Conservation (phyloP, 768 basidiomycete species). For the Mycena maculata region DNA sequence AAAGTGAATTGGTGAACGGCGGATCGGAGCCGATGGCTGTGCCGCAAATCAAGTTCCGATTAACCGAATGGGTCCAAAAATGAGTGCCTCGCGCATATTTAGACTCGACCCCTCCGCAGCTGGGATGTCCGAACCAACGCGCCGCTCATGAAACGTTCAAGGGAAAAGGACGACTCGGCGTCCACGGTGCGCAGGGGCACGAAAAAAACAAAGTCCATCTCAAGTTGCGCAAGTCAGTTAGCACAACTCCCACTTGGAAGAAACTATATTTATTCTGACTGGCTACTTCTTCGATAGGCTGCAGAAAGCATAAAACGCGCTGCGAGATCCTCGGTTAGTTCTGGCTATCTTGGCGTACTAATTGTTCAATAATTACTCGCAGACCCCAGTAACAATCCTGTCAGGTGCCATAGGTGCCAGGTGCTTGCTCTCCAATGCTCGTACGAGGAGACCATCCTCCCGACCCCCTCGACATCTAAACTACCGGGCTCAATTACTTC, state of each 20-base stretch:
- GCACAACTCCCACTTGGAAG: too few species aligned
- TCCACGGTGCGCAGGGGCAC: slow-evolving; percentile 21
- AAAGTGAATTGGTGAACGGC: too few species aligned
- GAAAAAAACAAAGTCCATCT: slow-evolving; percentile 50
- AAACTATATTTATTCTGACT: too few species aligned
- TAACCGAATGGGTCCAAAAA: too few species aligned
- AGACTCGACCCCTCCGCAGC: background rate
- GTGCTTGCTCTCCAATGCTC: slow-evolving; percentile 56
- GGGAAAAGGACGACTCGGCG: slow-evolving; percentile 22
- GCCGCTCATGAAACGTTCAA: slow-evolving; percentile 30
- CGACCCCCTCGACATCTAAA: slow-evolving; percentile 20
- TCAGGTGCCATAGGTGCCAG: slow-evolving; percentile 56
- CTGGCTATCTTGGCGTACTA: background rate
- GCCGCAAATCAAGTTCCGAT: too few species aligned
- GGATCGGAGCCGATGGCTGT: too few species aligned
- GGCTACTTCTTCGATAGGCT: slow-evolving; percentile 32
- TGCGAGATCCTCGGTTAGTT: slow-evolving; percentile 54
- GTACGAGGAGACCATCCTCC: slow-evolving; percentile 44
- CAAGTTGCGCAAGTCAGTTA: slow-evolving; percentile 43
- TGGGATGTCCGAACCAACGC: background rate
- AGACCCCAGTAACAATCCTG: slow-evolving; percentile 36
- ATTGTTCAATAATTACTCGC: background rate
- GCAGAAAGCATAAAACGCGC: slow-evolving; percentile 56
- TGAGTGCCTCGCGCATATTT: background rate
- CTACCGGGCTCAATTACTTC: background rate